A percentile compares a stretch with the other conserved stretches of the same genome.
phyloP scores from a whole-genome alignment of 2,329 filamentous ascomycete genomes.

The Epicoccum nigrum region DNA sequence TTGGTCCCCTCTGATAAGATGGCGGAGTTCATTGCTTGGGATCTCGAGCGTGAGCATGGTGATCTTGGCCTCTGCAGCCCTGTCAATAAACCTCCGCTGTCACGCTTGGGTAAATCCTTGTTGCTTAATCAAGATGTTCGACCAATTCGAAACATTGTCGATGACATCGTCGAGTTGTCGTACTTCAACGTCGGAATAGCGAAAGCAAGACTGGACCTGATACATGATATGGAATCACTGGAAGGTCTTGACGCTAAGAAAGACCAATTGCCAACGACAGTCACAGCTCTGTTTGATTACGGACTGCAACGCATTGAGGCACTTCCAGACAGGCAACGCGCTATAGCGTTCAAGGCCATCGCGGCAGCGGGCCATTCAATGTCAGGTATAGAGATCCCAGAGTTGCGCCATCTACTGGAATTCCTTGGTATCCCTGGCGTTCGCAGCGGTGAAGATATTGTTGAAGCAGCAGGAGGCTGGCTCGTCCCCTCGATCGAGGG shows the following conservation, averaged over 20 bases:
- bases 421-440: constrained; percentile 3
- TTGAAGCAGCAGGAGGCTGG: constrained; percentile 22
- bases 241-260: constrained; percentile 13
- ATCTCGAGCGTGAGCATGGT: constrained; percentile 29
- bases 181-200: constrained; percentile 24
- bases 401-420: constrained; percentile 1
- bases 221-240: constrained; percentile 20
- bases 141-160: constrained; percentile 7
- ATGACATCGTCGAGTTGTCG: constrained; percentile 11
- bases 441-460: constrained; percentile 27
- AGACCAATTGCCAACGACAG: constrained; percentile 26
- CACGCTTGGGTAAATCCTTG: constrained; percentile 12
- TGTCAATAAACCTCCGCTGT: constrained; percentile 19
- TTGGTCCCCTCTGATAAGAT: constrained; percentile 7
- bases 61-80: constrained; percentile 21
- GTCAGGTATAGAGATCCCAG: constrained; percentile 14
- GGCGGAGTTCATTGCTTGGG: constrained; percentile 21
- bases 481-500: constrained; percentile 14
- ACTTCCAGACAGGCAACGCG: constrained; percentile 7
- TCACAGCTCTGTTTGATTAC: constrained; percentile 24
- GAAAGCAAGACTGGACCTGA: constrained; percentile 24
- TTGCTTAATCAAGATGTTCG: background rate
- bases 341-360: constrained; percentile 22
- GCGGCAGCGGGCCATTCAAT: constrained; percentile 11
- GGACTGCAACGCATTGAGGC: constrained; percentile 20